phyloP scores from a whole-genome alignment of 305 asterid genomes.

The Coffea humblotiana region DNA sequence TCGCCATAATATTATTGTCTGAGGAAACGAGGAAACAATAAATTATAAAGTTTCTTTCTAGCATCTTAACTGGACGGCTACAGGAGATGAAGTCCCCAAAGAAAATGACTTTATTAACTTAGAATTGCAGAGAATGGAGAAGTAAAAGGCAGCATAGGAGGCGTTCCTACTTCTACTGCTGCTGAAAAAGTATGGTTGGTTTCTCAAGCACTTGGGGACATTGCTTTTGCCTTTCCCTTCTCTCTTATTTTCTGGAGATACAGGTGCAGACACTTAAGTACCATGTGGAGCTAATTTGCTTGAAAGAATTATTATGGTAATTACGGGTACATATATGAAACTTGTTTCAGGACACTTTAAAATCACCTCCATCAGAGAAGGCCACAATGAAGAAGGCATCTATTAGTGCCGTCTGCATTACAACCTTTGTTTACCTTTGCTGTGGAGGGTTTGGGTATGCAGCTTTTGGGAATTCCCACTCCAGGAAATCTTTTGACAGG shows the following conservation, averaged over 20 bases:
- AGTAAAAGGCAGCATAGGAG: slow-evolving; percentile 65
- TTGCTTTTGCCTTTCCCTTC: slow-evolving; percentile 82
- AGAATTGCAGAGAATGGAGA: slow-evolving; percentile 67
- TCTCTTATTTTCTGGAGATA: slow-evolving; percentile 62
- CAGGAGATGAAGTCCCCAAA: not conserved
- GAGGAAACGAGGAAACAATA: not conserved
- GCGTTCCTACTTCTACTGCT: slow-evolving; percentile 49
- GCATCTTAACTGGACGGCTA: not conserved
- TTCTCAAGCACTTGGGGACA: slow-evolving; percentile 67
- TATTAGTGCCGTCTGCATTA: slow-evolving; percentile 39
- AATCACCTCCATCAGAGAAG: slow-evolving; percentile 57
- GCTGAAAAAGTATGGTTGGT: slow-evolving; percentile 58
- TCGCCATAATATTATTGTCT: not conserved
- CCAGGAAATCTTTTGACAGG: slow-evolving; percentile 86
- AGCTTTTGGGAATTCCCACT: slow-evolving; percentile 76
- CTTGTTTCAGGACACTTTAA: slow-evolving; percentile 56
- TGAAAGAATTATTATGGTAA: not conserved
- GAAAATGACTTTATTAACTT: slow-evolving; percentile 4
- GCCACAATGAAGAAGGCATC: slow-evolving; percentile 75
- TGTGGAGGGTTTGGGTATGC: slow-evolving; percentile 92
- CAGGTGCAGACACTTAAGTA: slow-evolving; percentile 42
- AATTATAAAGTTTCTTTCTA: not conserved
- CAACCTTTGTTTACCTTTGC: slow-evolving; percentile 60
- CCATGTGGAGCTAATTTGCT: not conserved
- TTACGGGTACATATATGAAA: not conserved